Base-by-base conservation (phyloP, 441 rosid genomes). In the Lagerstroemia fauriei region DNA sequence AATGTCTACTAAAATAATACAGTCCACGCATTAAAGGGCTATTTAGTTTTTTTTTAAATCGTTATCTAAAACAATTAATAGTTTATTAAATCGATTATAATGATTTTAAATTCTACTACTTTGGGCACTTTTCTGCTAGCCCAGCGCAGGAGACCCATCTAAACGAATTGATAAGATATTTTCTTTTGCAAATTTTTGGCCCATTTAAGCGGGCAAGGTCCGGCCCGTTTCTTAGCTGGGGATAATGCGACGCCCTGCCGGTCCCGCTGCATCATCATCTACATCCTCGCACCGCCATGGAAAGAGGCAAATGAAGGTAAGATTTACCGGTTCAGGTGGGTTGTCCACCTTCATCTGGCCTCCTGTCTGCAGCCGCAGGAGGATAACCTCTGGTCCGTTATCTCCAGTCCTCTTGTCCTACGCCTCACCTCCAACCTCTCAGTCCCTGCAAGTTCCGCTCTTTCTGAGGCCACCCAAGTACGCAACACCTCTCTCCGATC, bases 401-500 rank as follows among this genome's bases (percentile, higher is more conserved):
- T 29, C 70, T 65, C 7, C 70, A 13, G 17, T 29, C 32, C n/a
- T 32, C 44, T 69, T 34, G 1, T 32, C 46, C 17, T 32, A 24
- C 10, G 12, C 1, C 27, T 14, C 71, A 20, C 24, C 77, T 20
- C 59, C 84, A 8, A 32, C 87, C 44, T 38, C 83, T 3, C n/a
- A 78, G 20, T 65, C 85, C 24, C 71, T 80, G n/a, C 86, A 85
- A 46, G 87, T 57, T 73, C 98, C 98, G 0, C 85, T 93, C 22
- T 93, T 90, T 81, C 86, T 92, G 48, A 86, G 91, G 83, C 87
- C 91, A 20, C 89, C 94, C 57, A 81, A 53, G 13, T 81, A 85
- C 89, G 79, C 88, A 47, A 73, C 90, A 73, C 78, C 94, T 56
- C 59, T 89, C 18, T 88, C 89, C 31, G 94, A 93, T 32, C 84